Evolutionary conservation across 2,329 filamentous ascomycete genomes (phyloP), one percentile per base, ranked within the genome.

Genomic region (Fusarium sororula): DNA sequence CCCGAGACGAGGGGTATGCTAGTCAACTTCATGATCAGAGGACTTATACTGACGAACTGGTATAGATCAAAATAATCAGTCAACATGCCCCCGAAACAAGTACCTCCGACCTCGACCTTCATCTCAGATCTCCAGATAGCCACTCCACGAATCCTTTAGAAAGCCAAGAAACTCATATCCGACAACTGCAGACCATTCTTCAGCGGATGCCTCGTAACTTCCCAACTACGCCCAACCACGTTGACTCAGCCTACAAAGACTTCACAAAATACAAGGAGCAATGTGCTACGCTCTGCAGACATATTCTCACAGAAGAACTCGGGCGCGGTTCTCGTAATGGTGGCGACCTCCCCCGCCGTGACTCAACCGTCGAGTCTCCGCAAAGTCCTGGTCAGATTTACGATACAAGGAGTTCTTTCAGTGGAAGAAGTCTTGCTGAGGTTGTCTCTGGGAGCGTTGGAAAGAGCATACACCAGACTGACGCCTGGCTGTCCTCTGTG

Each of bases 241-340:
- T 87, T 22, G 86, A 87, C 63, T 79, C 81, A 7, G 83, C 83
- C 10, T 87, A 84, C 73, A 83, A 84, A 30, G 81, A 85, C 12
- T 87, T 86, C 53, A 73, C 75, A 59, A 87, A 83, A 69, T 72
- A 84, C 54, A 83, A 79, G 61, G 83, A 85, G 4, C 81, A 80
- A 59, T 84, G 84, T 63, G 66, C 81, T n/a, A 77, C 78, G 4
- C 75, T 86, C n/a, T 87, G 85, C 58, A 79, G 80, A 55, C 78
- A 79, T 26, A 80, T 87, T 17, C 75, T 86, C 13, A 80, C 82
- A 8, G 85, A 85, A 24, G 83, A 84, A 62, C 79, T 84, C 71
- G 80, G 78, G 66, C 76, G 79, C 17, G 72, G 73, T 38, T 53
- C 61, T 30, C 71, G 70, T 35, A 77, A 57, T 30, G 72, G 73